Evolutionary conservation across 768 basidiomycete species (phyloP).

Genomic region (Auricularia sp.): DNA sequence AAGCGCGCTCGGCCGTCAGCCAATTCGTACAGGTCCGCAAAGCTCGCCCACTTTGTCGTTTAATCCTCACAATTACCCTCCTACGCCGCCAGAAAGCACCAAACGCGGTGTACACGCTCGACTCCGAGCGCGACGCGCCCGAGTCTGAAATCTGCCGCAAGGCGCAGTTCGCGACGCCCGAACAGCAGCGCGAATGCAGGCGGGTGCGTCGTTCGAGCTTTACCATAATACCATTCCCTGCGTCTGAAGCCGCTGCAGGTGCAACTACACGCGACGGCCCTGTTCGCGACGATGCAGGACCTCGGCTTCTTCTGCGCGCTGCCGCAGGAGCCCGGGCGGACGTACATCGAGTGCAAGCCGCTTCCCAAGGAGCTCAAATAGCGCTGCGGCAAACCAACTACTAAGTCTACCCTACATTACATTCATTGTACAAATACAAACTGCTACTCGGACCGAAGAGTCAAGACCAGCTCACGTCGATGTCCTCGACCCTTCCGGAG

Average conservation of each 20-base stretch:
- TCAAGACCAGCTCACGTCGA: neutral
- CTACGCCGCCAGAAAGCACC: constrained; percentile 11
- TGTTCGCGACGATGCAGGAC: constrained; percentile 69
- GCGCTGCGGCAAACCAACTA: neutral
- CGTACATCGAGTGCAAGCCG: constrained; percentile 62
- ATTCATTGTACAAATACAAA: neutral
- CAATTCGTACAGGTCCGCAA: neutral
- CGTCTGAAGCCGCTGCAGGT: constrained; percentile 29
- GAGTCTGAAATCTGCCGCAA: constrained; percentile 49
- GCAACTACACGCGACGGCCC: constrained; percentile 48
- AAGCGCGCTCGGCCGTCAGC: neutral
- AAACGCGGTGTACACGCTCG: constrained; percentile 41
- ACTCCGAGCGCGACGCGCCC: constrained; percentile 47
- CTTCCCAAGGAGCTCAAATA: constrained; percentile 26
- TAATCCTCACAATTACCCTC: neutral
- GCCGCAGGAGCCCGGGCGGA: constrained; percentile 54
- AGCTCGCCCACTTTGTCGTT: neutral
- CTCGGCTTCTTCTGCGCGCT: constrained; percentile 61
- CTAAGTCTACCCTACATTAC: neutral
- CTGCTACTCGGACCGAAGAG: neutral
- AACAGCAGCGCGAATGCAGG: constrained; percentile 42
- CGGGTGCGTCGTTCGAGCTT: constrained; percentile 29
- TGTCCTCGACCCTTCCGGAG: neutral
- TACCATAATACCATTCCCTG: neutral
- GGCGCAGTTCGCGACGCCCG: constrained; percentile 21